phyloP scores from a whole-genome alignment of 2,329 filamentous ascomycete genomes.

The Ophiocordyceps camponoti-rufipedis region DNA sequence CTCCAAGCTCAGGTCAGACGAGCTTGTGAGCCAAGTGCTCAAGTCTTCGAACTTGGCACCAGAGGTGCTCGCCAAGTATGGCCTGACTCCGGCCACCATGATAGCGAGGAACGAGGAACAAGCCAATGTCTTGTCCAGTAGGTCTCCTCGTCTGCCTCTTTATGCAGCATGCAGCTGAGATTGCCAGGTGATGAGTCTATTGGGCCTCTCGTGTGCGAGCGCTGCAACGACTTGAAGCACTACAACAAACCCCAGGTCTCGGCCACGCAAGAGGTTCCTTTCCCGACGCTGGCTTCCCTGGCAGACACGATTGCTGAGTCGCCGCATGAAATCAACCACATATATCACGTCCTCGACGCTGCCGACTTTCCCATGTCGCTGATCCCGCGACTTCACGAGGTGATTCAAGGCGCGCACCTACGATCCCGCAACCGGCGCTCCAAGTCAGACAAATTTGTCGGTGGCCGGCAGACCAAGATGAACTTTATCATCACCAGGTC shows the following conservation, averaged over 20 bases:
- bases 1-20: constrained; percentile 1
- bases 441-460: constrained; percentile 43
- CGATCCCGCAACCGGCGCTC: constrained; percentile 69
- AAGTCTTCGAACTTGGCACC: not conserved
- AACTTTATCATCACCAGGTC: constrained; percentile 84
- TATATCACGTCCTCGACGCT: constrained; percentile 89
- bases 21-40: not conserved
- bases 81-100: not conserved
- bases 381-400: constrained; percentile 53
- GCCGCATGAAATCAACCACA: constrained; percentile 76
- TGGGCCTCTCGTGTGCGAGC: constrained; percentile 56
- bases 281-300: constrained; percentile 67
- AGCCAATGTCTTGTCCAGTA: not conserved
- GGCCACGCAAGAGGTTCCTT: constrained; percentile 43
- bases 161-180: not conserved
- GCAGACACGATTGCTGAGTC: constrained; percentile 75
- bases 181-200: not conserved
- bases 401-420: constrained; percentile 54
- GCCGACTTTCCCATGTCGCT: constrained; percentile 95
- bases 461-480: constrained; percentile 54
- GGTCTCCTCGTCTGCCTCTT: not conserved
- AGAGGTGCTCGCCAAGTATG: not conserved
- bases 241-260: constrained; percentile 40
- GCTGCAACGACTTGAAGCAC: constrained; percentile 70
- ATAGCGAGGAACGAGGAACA: not conserved